These are phyloP conservation scores for Neurospora hispaniola DNA, from an alignment of 495 filamentous ascomycete genomes.

Conservation along the genomic window DNA sequence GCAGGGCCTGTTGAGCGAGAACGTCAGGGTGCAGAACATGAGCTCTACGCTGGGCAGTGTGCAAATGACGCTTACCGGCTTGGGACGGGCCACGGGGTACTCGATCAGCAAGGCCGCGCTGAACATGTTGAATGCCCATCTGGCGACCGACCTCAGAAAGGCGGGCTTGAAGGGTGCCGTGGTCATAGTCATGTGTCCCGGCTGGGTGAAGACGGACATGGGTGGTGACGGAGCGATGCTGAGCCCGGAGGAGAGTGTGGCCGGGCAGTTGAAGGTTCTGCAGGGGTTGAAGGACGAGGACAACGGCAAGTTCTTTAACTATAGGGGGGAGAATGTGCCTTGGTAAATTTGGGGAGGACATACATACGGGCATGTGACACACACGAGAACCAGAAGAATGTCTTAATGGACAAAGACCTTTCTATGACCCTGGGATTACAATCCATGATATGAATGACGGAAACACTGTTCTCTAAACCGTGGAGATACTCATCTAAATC, in stretches of 20 bases:
- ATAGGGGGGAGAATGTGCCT: constrained; percentile 12
- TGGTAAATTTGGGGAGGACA: constrained; percentile 20
- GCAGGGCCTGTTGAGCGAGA: constrained; percentile 10
- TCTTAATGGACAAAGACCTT: neutral
- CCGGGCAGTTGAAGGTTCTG: constrained; percentile 21
- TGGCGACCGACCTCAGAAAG: constrained; percentile 23
- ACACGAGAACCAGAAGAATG: no score
- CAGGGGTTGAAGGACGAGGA: constrained; percentile 25
- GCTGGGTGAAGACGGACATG: constrained; percentile 56
- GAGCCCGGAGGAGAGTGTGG: constrained; percentile 34
- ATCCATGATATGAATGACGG: neutral
- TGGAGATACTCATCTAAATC: neutral
- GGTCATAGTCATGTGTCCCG: constrained; percentile 45
- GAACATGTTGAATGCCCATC: constrained; percentile 35
- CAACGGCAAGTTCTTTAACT: constrained; percentile 24
- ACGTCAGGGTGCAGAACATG: constrained; percentile 30
- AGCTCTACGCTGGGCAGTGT: constrained; percentile 26
- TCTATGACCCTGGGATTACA: neutral
- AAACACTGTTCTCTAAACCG: neutral
- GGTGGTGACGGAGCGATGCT: constrained; percentile 40
- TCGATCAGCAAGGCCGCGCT: constrained; percentile 32
- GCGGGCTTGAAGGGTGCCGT: constrained; percentile 26
- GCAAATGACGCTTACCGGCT: neutral
- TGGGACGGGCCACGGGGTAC: constrained; percentile 23
- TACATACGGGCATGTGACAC: no score